These are phyloP conservation scores for Microbotryum lychnidis-dioicae DNA, from an alignment of 1,284 basidiomycete genomes.

Conservation along the genomic window DNA sequence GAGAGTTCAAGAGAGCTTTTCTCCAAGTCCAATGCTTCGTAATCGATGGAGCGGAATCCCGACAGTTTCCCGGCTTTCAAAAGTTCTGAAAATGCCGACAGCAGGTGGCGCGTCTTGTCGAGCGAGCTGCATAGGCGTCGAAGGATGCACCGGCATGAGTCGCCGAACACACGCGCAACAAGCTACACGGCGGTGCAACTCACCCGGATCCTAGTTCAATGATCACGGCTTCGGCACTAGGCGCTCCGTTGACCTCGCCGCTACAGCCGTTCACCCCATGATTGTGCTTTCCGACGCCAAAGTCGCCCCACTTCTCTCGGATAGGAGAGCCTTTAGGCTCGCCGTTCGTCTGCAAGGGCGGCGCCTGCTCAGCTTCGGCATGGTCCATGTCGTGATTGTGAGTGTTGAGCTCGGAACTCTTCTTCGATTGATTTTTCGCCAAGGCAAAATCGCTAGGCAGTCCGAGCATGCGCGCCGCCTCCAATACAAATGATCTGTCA, in stretches of 20 bases:
- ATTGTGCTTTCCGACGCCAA: constrained; percentile 25
- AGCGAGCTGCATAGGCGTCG: constrained; percentile 53
- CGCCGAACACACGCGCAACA: background rate
- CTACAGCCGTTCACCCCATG: constrained; percentile 32
- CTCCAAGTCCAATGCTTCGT: constrained; percentile 47
- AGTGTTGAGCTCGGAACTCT: background rate
- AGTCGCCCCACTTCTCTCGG: constrained; percentile 20
- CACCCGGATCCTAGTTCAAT: constrained; percentile 35
- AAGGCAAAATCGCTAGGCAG: constrained; percentile 4
- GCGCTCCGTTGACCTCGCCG: background rate
- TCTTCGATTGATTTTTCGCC: background rate
- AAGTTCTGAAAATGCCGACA: constrained; percentile 59
- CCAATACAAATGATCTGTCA: background rate
- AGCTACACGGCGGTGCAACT: background rate
- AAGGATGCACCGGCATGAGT: background rate
- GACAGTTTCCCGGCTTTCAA: constrained; percentile 2
- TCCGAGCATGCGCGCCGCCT: constrained; percentile 21
- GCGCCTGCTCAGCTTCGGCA: background rate
- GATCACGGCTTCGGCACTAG: constrained; percentile 13
- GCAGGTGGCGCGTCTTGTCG: constrained; percentile 80
- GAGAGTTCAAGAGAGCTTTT: constrained; percentile 1
- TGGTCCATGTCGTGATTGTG: background rate
- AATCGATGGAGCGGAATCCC: constrained; percentile 38
- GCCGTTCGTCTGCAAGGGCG: constrained; percentile 23
- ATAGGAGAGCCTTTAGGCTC: background rate